A percentile compares a stretch with the other conserved stretches of the same genome.
Evolutionary conservation across 495 filamentous ascomycete genomes (phyloP).

Genomic region (Aspergillus egyptiacus): DNA sequence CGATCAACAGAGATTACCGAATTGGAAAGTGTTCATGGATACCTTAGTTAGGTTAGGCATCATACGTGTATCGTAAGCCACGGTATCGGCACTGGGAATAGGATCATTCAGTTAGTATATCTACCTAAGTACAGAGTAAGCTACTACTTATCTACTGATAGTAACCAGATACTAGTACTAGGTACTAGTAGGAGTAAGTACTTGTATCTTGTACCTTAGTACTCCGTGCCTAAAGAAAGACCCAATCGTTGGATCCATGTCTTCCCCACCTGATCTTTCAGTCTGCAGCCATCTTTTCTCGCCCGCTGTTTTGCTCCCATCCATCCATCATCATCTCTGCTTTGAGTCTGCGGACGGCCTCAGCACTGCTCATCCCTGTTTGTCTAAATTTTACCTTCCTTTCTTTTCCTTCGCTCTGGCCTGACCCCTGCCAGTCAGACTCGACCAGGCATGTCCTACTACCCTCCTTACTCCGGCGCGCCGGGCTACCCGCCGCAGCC

Average conservation of each 20-base stretch:
- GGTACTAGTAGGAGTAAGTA: no score
- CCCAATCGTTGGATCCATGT: slow-evolving; percentile 9
- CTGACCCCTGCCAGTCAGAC: not conserved
- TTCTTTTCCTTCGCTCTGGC: slow-evolving; percentile 7
- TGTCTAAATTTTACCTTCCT: slow-evolving; percentile 10
- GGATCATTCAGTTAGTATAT: no score
- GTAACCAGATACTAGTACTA: no score
- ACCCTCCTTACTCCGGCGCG: slow-evolving; percentile 41
- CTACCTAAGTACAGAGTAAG: no score
- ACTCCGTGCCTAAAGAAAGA: no score
- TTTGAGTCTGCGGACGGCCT: slow-evolving; percentile 1
- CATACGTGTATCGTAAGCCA: no score
- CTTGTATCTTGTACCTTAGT: no score
- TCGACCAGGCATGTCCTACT: slow-evolving; percentile 43
- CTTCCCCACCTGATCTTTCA: slow-evolving; percentile 18
- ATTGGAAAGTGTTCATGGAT: not conserved
- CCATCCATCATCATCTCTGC: slow-evolving; percentile 12
- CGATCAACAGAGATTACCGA: not conserved
- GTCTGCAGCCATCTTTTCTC: slow-evolving; percentile 22
- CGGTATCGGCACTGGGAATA: no score
- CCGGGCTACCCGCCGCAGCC: slow-evolving; percentile 48
- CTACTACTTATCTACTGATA: no score
- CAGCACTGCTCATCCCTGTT: slow-evolving; percentile 8
- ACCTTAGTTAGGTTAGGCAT: no score
- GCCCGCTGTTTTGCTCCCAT: slow-evolving; percentile 10